These are phyloP conservation scores for Globisporangium recalcitrans DNA, from an alignment of 352 stramenopile genomes.

Conservation along the genomic window DNA sequence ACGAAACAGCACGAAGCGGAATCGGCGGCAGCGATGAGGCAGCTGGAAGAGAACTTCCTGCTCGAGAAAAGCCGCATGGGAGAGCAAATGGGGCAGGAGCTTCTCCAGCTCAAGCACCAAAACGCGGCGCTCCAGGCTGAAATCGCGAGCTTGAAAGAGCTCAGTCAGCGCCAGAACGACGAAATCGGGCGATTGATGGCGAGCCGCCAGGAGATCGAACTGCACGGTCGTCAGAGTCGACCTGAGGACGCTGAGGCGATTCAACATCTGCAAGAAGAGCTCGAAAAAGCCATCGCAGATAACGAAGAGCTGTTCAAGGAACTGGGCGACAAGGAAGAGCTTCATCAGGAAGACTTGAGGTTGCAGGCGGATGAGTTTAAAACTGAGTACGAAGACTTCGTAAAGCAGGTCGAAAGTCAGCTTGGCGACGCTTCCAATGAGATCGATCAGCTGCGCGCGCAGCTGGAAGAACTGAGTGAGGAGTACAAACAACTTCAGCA, in stretches of 20 bases:
- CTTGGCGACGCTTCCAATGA: conserved; percentile 45
- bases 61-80: conserved; percentile 36
- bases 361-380: conserved; percentile 49
- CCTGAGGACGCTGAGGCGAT: conserved; percentile 26
- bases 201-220: conserved; percentile 33
- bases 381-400: conserved; percentile 50
- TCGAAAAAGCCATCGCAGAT: conserved; percentile 30
- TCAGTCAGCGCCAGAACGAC: conserved; percentile 44
- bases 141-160: conserved; percentile 42
- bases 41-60: conserved; percentile 48
- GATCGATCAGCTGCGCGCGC: conserved; percentile 44
- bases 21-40: conserved; percentile 36
- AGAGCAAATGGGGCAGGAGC: conserved; percentile 33
- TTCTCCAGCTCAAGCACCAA: conserved; percentile 33
- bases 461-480: conserved; percentile 43
- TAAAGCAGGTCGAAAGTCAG: conserved; percentile 44
- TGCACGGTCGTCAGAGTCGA: conserved; percentile 20
- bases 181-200: conserved; percentile 50
- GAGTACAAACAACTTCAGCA: conserved; percentile 36
- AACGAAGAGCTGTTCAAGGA: conserved; percentile 40
- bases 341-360: conserved; percentile 41
- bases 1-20: conserved; percentile 35
- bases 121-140: conserved; percentile 36
- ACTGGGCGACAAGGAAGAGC: conserved; percentile 39
- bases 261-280: conserved; percentile 37